These are phyloP conservation scores for Phialophora verrucosa DNA, from an alignment of 2,329 filamentous ascomycete species.

Conservation along the genomic window DNA sequence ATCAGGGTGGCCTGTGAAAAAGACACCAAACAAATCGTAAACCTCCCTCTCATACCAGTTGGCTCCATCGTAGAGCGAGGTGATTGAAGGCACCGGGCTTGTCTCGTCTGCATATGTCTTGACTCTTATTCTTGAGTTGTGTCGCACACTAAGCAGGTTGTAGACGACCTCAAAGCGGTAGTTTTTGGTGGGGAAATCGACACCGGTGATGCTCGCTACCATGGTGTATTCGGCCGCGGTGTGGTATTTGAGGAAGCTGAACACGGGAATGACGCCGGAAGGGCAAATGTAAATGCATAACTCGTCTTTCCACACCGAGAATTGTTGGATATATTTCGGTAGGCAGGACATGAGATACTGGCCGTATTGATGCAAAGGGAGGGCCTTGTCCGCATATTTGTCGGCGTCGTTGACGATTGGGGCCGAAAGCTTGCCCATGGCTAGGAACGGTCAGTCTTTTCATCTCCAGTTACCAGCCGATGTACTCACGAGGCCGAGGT, in stretches of 20 bases:
- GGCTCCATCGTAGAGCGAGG: conserved; percentile 85
- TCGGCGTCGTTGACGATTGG: conserved; percentile 90
- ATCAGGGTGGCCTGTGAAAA: conserved; percentile 95
- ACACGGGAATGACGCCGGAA: conserved; percentile 84
- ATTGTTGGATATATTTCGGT: conserved; percentile 98
- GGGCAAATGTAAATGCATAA: conserved; percentile 92
- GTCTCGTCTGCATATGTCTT: conserved; percentile 99
- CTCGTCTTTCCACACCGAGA: conserved; percentile 99
- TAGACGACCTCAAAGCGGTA: conserved; percentile 98
- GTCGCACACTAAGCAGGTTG: conserved; percentile 91
- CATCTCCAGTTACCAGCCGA: conserved; percentile 9
- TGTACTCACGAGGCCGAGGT: conserved; percentile 54
- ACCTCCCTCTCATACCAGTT: conserved; percentile 99
- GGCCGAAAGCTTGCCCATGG: conserved; percentile 69
- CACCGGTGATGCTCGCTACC: conserved; percentile 87
- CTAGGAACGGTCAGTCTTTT: conserved; percentile 42
- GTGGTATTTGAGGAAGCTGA: conserved; percentile 96
- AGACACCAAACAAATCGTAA: conserved; percentile 96
- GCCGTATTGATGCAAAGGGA: conserved; percentile 90
- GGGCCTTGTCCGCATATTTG: conserved; percentile 86
- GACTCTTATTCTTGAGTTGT: conserved; percentile 95
- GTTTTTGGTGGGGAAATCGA: conserved; percentile 93
- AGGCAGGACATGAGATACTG: conserved; percentile 95
- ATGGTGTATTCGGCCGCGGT: conserved; percentile 96
- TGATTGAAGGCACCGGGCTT: conserved; percentile 87